Base-by-base conservation (phyloP, 306 rosid genomes). In the Quercus wislizeni region DNA sequence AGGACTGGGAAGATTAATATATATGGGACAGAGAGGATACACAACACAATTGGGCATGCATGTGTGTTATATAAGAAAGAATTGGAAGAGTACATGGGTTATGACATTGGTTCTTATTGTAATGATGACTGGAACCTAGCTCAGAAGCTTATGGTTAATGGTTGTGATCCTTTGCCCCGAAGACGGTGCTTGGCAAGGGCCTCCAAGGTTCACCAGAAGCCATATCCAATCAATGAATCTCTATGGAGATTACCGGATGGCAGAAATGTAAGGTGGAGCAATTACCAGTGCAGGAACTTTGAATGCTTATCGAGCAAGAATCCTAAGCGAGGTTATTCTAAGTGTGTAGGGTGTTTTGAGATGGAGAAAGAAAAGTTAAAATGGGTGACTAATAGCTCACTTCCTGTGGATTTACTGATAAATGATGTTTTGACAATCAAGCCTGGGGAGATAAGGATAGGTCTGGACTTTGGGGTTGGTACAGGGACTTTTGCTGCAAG, bases 401-500 rank as follows among this genome's bases (percentile, higher is more conserved):
- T 89, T 46, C 63, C 82, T 0, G 76, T 83, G 11, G 96, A 91
- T 27, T 91, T 90, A 63, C 31, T 76, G 68, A 87, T 96, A 52
- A 76, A 19, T 6, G 94, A 90, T 13, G 88, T 90, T 19, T 74
- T 93, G 81, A 78, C 75, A 18, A 78, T 85, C 6, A 90, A 89
- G 84, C 89, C 78, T 0, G 89, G 93, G 19, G 97, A 89, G 88
- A 85, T 96, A 15, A 88, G 98, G 78, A 85, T 96, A 75, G 99
- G 99, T 28, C 81, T 96, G 58, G 99, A 93, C 67, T 89, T 83
- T 75, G 93, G 98, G 2, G 69, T 93, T 35, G 90, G 97, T 0
- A 91, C 94, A 1, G 98, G 98, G 79, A 91, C 92, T 58, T 96
- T 93, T 79, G 99, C 96, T 11, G 99, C 99, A 70, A 90, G 96